phyloP scores from a whole-genome alignment of 148 eudicot genomes.

The Cornus florida region DNA sequence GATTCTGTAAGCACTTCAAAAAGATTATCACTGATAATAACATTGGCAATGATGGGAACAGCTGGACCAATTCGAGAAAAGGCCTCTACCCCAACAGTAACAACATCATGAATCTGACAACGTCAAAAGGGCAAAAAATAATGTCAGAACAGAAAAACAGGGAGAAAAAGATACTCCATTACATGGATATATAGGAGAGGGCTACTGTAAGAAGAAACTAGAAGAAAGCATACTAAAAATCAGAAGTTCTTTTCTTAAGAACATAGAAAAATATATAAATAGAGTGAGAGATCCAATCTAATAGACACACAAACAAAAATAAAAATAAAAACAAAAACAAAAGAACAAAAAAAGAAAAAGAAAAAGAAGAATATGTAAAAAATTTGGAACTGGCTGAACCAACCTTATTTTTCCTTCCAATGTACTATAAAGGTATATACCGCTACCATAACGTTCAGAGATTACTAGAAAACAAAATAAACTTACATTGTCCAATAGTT shows the following conservation, averaged over 20 bases:
- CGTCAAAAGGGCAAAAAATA: conserved; percentile 6
- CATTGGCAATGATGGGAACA: conserved; percentile 82
- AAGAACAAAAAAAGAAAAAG: no score
- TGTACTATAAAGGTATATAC: no score
- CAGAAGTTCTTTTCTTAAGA: background rate
- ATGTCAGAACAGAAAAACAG: conserved; percentile 3
- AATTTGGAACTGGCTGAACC: no score
- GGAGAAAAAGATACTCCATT: background rate
- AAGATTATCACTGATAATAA: conserved; percentile 66
- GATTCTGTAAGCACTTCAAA: conserved; percentile 79
- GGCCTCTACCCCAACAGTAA: conserved; percentile 72
- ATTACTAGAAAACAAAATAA: background rate
- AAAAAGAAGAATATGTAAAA: no score
- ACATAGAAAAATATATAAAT: no score
- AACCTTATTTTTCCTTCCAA: no score
- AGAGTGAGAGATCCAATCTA: background rate
- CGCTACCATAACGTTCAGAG: background rate
- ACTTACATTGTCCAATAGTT: conserved; percentile 64
- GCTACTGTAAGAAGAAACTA: background rate
- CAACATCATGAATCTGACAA: conserved; percentile 76
- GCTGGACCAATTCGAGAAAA: conserved; percentile 90
- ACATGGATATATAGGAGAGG: background rate
- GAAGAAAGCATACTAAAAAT: background rate
- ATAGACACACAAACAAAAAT: no score
- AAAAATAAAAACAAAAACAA: no score